Conservation (phyloP, 1,284 basidiomycete genomes). For the Golubevia sp. region DNA sequence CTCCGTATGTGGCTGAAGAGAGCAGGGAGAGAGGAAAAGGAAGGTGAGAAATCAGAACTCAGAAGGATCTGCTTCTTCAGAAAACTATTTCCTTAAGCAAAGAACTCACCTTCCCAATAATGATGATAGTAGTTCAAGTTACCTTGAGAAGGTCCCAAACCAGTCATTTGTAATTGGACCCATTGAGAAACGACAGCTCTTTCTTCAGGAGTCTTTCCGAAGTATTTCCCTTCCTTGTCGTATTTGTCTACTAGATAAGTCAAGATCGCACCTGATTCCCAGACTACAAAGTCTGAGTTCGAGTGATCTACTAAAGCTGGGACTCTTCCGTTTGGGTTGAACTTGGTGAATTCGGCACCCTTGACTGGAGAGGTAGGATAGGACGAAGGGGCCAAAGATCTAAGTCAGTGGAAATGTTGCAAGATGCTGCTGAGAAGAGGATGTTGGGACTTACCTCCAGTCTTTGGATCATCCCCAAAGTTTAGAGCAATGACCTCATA, state of each 20-base stretch:
- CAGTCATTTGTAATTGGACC: slow-evolving; percentile 33
- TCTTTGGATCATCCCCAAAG: slow-evolving; percentile 37
- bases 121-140: slow-evolving; percentile 6
- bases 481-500: slow-evolving; percentile 37
- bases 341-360: slow-evolving; percentile 33
- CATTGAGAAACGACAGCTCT: slow-evolving; percentile 28
- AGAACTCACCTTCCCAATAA: slow-evolving; percentile 4
- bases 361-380: slow-evolving; percentile 15
- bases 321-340: slow-evolving; percentile 47
- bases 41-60: too few species aligned
- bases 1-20: slow-evolving; percentile 18
- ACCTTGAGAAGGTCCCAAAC: slow-evolving; percentile 36
- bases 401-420: background rate
- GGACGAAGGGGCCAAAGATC: too few species aligned
- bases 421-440: background rate
- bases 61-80: too few species aligned
- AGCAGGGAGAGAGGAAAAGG: too few species aligned
- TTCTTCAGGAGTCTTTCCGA: slow-evolving; percentile 30
- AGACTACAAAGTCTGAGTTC: slow-evolving; percentile 27
- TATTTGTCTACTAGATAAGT: slow-evolving; percentile 39
- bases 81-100: too few species aligned
- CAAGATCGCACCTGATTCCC: slow-evolving; percentile 43
- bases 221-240: slow-evolving; percentile 18
- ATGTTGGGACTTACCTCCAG: slow-evolving; percentile 14
- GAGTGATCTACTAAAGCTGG: slow-evolving; percentile 48